These are phyloP conservation scores for Quercus suber DNA, from an alignment of 306 rosid genomes.

Conservation along the genomic window DNA sequence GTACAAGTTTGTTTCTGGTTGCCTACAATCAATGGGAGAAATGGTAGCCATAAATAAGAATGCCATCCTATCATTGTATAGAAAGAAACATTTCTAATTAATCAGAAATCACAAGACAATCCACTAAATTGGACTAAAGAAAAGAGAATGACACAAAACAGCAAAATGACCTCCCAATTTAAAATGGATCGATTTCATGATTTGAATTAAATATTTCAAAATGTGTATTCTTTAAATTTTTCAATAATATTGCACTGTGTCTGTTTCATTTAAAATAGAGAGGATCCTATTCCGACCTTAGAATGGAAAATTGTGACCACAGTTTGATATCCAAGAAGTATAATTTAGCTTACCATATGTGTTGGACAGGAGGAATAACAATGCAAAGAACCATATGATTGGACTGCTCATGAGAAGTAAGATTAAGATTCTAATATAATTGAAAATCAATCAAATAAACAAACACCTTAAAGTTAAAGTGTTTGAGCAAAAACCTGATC, in stretches of 20 bases:
- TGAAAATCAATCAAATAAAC: conserved; percentile 12
- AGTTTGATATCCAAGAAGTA: too few species aligned
- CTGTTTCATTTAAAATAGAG: too few species aligned
- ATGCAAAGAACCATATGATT: conserved; percentile 67
- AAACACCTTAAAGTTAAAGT: not conserved
- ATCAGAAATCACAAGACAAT: not conserved
- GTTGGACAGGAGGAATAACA: conserved; percentile 58
- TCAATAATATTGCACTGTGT: too few species aligned
- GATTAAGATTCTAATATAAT: not conserved
- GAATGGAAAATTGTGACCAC: not conserved
- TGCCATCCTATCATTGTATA: conserved; percentile 53
- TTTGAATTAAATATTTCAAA: too few species aligned
- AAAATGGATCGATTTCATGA: too few species aligned
- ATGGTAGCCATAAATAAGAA: conserved; percentile 78
- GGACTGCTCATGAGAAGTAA: conserved; percentile 57
- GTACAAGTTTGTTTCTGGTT: not conserved
- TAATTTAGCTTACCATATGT: conserved; percentile 48
- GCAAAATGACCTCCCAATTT: too few species aligned
- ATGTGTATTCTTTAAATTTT: too few species aligned
- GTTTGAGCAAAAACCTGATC: conserved; percentile 51
- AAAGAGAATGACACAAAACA: not conserved
- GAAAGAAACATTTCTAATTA: not conserved
- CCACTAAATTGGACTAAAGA: not conserved
- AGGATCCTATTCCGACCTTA: too few species aligned
- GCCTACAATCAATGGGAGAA: conserved; percentile 72